Evolutionary conservation across 176 grass and related monocot species (phyloP), one percentile per base, ranked within the genome.

Genomic region (Eleusine indica): DNA sequence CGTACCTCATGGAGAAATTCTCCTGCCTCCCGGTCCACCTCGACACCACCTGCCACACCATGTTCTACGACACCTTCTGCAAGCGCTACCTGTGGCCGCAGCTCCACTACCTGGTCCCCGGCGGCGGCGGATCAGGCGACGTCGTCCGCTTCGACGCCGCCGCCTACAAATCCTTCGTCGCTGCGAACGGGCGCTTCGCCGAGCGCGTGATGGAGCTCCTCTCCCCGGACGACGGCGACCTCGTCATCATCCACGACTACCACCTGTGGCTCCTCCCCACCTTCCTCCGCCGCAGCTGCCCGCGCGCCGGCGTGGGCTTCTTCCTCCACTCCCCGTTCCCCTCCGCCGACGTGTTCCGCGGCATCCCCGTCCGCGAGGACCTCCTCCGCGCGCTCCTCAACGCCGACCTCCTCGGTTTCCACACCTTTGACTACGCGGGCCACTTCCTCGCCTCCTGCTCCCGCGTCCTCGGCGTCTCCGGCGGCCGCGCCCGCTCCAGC

Each of bases 1-100:
- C 32, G 44, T 37, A 75, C 62, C 88, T 93, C 4, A n/a, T 88
- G 43, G 21, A 47, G 1, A 25, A 22, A 0, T 90, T 86, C 91
- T 80, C 71, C 32, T 92, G 87, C 80, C 35, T 92, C 37, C 91
- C 91, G 4, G 87, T 89, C 21, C 66, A 87, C 87, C 39, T 89
- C 29, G 66, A 48, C 54, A 30, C 19, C 47, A 38, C 5, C 11
- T 61, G 48, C 40, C 84, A 89, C 84, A 37, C 12, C 13, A 28
- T 49, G 7, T 89, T 92, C 79, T 92, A 92, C 68, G 40, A 83
- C 65, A 44, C 22, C 2, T 92, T 92, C 75, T 92, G 90, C 86
- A 89, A 89, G 62, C 83, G 80, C 49, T 90, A 92, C 57, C 66
- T 92, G 22, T 92, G 93, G 93, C 93, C 90, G 41, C 66, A 86